These are phyloP conservation scores for Inonotus hispidus DNA, from an alignment of 1,284 basidiomycete genomes.

Conservation along the genomic window DNA sequence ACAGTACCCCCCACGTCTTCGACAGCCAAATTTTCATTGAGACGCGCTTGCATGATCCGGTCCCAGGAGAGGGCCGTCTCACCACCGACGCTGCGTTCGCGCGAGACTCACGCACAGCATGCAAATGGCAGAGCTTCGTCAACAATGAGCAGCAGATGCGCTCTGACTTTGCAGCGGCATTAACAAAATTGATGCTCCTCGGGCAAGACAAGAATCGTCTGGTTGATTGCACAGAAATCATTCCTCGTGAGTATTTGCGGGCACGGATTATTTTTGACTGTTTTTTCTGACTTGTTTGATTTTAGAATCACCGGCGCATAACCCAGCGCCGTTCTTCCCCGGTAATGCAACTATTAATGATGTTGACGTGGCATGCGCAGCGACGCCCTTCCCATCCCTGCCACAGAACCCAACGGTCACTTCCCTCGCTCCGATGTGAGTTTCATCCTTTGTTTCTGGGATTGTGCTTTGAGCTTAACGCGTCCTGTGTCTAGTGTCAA, in stretches of 20 bases:
- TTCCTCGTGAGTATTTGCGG: constrained; percentile 14
- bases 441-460: no score
- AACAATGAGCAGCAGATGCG: constrained; percentile 14
- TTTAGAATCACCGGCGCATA: background rate
- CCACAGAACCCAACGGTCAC: constrained; percentile 13
- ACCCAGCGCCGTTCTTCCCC: constrained; percentile 9
- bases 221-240: constrained; percentile 34
- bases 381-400: constrained; percentile 20
- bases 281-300: background rate
- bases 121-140: constrained; percentile 19
- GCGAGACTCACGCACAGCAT: constrained; percentile 21
- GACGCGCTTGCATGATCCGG: constrained; percentile 27
- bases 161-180: constrained; percentile 23
- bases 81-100: constrained; percentile 31
- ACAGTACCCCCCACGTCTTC: constrained; percentile 34
- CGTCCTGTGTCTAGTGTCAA: background rate
- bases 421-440: constrained; percentile 15
- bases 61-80: constrained; percentile 34
- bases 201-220: constrained; percentile 28
- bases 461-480: background rate
- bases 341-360: constrained; percentile 13
- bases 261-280: background rate
- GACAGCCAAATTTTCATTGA: constrained; percentile 39
- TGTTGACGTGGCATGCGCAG: constrained; percentile 11
- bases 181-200: constrained; percentile 32